Evolutionary conservation across 495 filamentous ascomycete genomes (phyloP), one percentile per base, ranked within the genome.

Genomic region (Chaetomium cochliodes): DNA sequence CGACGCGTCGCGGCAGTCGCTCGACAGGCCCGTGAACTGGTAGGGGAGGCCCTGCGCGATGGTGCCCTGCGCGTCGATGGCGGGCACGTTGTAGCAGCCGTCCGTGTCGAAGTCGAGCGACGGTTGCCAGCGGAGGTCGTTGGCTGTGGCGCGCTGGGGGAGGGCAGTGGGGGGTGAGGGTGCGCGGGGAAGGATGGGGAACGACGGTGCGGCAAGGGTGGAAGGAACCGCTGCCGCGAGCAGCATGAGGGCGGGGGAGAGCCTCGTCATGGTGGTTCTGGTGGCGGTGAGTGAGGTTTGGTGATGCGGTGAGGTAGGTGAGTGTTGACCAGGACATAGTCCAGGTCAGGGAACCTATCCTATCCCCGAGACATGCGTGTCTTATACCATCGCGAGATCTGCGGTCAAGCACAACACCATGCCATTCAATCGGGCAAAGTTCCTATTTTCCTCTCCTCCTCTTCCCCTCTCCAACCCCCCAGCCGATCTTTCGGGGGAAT

Each of bases 1-100:
- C 9, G 76, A 78, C 8, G 56, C 60, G 65, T 77, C 78, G 37
- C 67, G 75, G 70, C 78, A 81, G 71, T 69, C 63, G 12, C 62
- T 57, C 3, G 77, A 54, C 0, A 72, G 52, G 0, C 76, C 74
- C 22, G 69, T 72, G 23, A 67, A 78, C 37, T 69, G 56, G 61
- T 77, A 65, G 9, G 70, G 69, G 0, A 81, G 74, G 1, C 79
- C 79, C 5, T 73, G 64, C 46, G 64, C 74, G 52, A 80, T 77
- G 61, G 62, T 70, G 61, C 78, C 77, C 25, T 73, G 54, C 6
- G 73, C 69, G 49, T 60, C 68, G 60, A 81, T 79, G 51, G 78
- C 79, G 2, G 79, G 78, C 8, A 78, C 77, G 69, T 79, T 79
- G 67, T 81, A 81, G 69, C 79, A 81, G 15, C 79, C 72, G 55